Conservation (phyloP, 257 asterid genomes). For the Verbascum thapsus region DNA sequence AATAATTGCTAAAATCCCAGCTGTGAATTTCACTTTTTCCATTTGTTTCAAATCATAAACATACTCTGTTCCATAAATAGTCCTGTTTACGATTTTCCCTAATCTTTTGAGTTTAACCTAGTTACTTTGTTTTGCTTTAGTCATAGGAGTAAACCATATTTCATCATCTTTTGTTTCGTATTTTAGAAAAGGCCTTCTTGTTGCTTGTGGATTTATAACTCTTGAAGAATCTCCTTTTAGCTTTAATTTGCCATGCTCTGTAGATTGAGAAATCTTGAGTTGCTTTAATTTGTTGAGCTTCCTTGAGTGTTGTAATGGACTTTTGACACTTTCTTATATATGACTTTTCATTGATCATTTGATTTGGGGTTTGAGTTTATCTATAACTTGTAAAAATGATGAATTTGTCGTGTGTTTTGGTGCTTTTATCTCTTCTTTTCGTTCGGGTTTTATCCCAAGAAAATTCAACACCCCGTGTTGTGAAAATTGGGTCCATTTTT, state of each 20-base stretch:
- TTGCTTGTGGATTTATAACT: constrained; percentile 4
- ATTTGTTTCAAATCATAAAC: too few relatives aligned
- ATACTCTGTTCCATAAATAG: constrained; percentile 1
- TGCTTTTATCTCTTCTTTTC: constrained; percentile 14
- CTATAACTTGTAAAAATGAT: not conserved
- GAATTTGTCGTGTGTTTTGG: constrained; percentile 3
- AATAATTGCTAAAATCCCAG: too few relatives aligned
- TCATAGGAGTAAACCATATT: not conserved
- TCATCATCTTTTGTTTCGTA: not conserved
- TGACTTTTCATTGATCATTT: too few relatives aligned
- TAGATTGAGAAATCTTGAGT: constrained; percentile 6
- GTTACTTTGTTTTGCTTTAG: not conserved
- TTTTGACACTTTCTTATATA: constrained; percentile 6
- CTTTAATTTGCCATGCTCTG: constrained; percentile 13
- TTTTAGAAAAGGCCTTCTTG: constrained; percentile 21
- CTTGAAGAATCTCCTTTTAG: constrained; percentile 30
- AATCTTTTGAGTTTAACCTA: not conserved
- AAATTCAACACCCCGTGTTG: constrained; percentile 30
- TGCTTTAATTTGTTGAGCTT: not conserved
- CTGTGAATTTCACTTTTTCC: too few relatives aligned
- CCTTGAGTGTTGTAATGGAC: not conserved
- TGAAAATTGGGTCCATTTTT: constrained; percentile 73
- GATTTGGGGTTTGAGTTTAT: constrained; percentile 8
- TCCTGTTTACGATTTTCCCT: constrained; percentile 3
- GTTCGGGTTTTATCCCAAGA: not conserved